phyloP scores from a whole-genome alignment of 2,329 filamentous ascomycete species.

The Colletotrichum gigasporum region DNA sequence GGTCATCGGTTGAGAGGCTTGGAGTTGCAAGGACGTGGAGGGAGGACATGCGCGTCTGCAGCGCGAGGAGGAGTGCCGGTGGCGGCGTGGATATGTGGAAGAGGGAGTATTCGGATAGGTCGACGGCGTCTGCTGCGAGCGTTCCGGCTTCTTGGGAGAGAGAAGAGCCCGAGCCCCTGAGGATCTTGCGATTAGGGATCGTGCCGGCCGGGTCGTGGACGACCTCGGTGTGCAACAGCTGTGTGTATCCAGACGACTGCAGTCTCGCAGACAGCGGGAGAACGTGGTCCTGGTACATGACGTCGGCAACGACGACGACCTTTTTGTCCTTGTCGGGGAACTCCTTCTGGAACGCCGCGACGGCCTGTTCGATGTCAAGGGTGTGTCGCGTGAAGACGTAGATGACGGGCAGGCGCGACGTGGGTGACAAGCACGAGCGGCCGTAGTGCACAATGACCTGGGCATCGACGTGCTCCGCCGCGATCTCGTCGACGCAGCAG shows the following conservation, averaged over 20 bases:
- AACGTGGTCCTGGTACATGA: conserved; percentile 85
- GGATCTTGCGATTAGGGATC: conserved; percentile 84
- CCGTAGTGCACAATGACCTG: conserved; percentile 96
- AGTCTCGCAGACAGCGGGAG: conserved; percentile 64
- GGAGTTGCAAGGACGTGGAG: conserved; percentile 81
- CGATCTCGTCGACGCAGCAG: conserved; percentile 97
- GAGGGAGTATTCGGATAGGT: conserved; percentile 74
- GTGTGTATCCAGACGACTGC: conserved; percentile 70
- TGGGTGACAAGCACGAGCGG: conserved; percentile 89
- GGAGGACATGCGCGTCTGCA: conserved; percentile 81
- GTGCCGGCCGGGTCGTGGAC: conserved; percentile 80
- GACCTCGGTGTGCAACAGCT: conserved; percentile 76
- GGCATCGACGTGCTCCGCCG: conserved; percentile 90
- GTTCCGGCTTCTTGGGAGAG: too few relatives aligned
- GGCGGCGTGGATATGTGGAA: conserved; percentile 89
- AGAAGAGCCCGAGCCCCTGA: too few relatives aligned
- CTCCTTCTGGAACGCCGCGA: conserved; percentile 71
- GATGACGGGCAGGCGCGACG: conserved; percentile 85
- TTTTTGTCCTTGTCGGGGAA: conserved; percentile 73
- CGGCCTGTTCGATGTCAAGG: conserved; percentile 67
- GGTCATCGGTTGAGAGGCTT: conserved; percentile 58
- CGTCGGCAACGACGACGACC: conserved; percentile 86
- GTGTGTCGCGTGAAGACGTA: conserved; percentile 86
- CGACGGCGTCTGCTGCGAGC: too few relatives aligned
- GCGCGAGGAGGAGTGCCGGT: conserved; percentile 83